Evolutionary conservation across 2,329 filamentous ascomycete genomes (phyloP).

Genomic region (Talaromyces sp.): DNA sequence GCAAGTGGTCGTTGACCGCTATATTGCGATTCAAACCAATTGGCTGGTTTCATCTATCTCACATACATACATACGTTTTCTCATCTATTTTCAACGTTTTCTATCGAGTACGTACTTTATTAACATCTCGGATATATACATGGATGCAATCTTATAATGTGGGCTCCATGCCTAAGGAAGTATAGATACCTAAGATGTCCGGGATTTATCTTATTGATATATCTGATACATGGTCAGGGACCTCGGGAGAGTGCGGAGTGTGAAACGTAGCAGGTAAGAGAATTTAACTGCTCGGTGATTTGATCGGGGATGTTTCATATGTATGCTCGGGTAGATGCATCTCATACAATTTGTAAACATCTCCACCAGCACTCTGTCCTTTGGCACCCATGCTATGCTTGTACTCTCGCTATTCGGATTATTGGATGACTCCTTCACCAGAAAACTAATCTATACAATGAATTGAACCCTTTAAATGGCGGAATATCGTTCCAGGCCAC

Average conservation of each 20-base stretch:
- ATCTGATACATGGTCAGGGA: not conserved
- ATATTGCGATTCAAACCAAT: not conserved
- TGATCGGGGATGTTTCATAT: not conserved
- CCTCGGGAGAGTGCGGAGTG: not conserved
- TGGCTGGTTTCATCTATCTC: not conserved
- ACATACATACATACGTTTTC: too few species aligned
- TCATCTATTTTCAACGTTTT: too few species aligned
- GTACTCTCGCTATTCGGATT: not conserved
- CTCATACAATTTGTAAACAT: not conserved
- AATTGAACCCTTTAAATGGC: not conserved
- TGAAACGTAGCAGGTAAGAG: not conserved
- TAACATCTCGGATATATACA: not conserved
- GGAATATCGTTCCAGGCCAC: not conserved
- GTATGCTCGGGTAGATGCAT: not conserved
- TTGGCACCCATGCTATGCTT: too few species aligned
- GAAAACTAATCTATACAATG: not conserved
- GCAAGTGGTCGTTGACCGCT: conserved; percentile 1
- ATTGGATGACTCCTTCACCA: not conserved
- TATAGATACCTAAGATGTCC: not conserved
- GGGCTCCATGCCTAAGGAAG: not conserved
- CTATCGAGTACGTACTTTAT: not conserved
- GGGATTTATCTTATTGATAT: not conserved
- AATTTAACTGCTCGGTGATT: not conserved
- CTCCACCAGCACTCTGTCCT: not conserved
- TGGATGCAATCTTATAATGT: not conserved